These are phyloP conservation scores for Orobanche coerulescens DNA, from an alignment of 257 asterid species.

Conservation along the genomic window DNA sequence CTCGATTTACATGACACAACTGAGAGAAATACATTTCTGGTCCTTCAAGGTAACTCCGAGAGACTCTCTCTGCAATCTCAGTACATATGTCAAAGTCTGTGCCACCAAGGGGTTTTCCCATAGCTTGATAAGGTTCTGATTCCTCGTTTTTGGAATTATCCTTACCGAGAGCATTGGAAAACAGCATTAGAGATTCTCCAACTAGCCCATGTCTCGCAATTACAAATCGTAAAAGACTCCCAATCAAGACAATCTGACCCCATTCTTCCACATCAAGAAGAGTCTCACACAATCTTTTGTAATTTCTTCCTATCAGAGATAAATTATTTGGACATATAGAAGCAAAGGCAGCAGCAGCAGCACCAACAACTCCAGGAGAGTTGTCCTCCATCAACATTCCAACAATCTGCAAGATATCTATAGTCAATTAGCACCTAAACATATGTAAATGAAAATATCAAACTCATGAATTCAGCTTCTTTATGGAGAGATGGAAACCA, in stretches of 20 bases:
- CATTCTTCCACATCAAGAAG: constrained; percentile 98
- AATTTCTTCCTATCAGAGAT: constrained; percentile 69
- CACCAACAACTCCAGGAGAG: constrained; percentile 95
- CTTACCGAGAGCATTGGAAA: constrained; percentile 29
- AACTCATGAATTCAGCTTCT: background rate
- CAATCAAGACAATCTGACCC: constrained; percentile 89
- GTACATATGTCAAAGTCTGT: constrained; percentile 29
- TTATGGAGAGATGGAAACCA: constrained; percentile 13
- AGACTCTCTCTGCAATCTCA: constrained; percentile 61
- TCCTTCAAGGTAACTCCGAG: constrained; percentile 88
- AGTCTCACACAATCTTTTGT: constrained; percentile 74
- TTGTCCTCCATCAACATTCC: constrained; percentile 81
- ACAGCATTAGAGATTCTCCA: constrained; percentile 71
- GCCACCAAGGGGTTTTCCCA: constrained; percentile 28
- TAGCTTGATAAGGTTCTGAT: constrained; percentile 32
- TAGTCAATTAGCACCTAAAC: constrained; percentile 15
- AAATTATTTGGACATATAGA: constrained; percentile 81
- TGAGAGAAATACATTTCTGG: constrained; percentile 78
- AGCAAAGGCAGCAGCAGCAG: constrained; percentile 95
- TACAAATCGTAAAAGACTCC: constrained; percentile 72
- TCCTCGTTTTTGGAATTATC: constrained; percentile 36
- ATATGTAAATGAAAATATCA: background rate
- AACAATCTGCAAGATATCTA: constrained; percentile 50
- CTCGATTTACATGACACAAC: constrained; percentile 38
- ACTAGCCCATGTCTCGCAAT: constrained; percentile 93